A percentile compares a stretch with the other conserved stretches of the same genome.
Evolutionary conservation across 192 early-diverging fungal genomes (phyloP).

Genomic region (Pecoramyces ruminantium): DNA sequence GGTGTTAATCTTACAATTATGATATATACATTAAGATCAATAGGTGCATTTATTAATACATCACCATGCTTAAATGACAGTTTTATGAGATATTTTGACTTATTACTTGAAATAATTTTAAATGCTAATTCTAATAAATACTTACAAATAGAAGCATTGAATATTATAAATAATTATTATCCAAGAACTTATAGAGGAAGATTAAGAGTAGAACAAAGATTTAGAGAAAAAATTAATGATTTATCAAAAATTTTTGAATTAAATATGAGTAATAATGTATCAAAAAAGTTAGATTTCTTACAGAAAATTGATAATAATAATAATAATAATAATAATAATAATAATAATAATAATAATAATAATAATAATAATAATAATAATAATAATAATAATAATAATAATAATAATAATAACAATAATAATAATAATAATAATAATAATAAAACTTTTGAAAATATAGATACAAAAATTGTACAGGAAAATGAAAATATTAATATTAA

Average conservation of each 20-base stretch:
- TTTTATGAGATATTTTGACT: neutral
- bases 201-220: neutral
- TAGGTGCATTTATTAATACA: neutral
- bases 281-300: neutral
- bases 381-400: too few relatives aligned
- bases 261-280: neutral
- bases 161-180: neutral
- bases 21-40: neutral
- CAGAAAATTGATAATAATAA: neutral
- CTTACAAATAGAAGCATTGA: neutral
- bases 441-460: too few relatives aligned
- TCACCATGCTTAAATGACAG: neutral
- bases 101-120: neutral
- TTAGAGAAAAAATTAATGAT: neutral
- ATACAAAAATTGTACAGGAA: too few relatives aligned
- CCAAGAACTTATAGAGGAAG: neutral
- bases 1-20: neutral
- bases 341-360: neutral
- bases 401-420: neutral
- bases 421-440: neutral
- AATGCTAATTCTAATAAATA: neutral
- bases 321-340: neutral
- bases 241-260: neutral
- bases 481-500: too few relatives aligned
- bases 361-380: neutral